Evolutionary conservation across 169 alveolate species (phyloP).

Genomic region (Neospora caninum): DNA sequence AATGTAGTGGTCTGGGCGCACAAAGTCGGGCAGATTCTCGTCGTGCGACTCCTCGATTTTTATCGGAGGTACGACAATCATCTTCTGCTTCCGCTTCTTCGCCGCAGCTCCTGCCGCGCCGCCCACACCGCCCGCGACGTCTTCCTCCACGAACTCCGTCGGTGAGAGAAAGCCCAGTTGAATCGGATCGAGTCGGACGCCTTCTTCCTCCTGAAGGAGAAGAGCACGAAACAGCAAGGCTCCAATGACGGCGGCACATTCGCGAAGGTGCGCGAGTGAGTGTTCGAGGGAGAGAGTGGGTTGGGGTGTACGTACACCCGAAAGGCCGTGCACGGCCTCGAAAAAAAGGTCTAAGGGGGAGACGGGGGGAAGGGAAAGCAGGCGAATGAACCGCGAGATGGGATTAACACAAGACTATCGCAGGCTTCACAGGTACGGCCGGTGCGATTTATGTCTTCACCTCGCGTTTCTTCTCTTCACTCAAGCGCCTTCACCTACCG

Average conservation of each 20-base stretch:
- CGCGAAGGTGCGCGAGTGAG: no score
- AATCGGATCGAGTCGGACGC: constrained; percentile 46
- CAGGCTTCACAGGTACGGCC: no score
- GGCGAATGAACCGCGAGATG: no score
- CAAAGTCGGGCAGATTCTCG: constrained; percentile 5
- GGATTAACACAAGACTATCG: no score
- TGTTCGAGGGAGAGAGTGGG: no score
- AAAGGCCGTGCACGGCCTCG: no score
- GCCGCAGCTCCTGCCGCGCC: constrained; percentile 3
- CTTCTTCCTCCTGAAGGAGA: constrained; percentile 51
- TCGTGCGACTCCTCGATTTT: constrained; percentile 31
- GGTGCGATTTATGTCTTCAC: no score
- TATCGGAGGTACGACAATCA: constrained; percentile 57
- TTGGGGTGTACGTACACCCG: no score
- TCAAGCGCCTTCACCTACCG: constrained; percentile 7
- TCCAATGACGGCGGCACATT: no score
- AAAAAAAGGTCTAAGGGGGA: no score
- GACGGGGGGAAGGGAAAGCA: no score
- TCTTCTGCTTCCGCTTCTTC: constrained; percentile 18
- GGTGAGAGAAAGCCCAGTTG: constrained; percentile 53
- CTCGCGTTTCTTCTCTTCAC: background rate
- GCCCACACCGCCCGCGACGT: background rate
- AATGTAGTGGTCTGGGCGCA: constrained; percentile 49
- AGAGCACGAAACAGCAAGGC: background rate
- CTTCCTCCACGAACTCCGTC: constrained; percentile 37